Evolutionary conservation across 257 asterid genomes (phyloP).

Genomic region (Parsonsia alboflavescens): DNA sequence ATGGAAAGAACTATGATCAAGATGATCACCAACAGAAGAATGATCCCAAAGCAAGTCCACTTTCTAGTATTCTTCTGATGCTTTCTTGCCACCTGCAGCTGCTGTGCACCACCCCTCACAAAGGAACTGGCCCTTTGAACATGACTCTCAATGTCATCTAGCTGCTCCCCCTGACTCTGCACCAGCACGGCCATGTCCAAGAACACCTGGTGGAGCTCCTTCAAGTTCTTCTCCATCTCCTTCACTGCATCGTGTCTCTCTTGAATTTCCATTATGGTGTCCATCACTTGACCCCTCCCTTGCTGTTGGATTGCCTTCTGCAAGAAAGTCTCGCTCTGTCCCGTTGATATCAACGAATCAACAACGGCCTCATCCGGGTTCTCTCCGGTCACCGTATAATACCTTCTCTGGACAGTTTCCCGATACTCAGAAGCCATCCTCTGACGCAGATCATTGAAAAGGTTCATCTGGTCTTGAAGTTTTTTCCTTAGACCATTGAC

Average conservation of each 20-base stretch:
- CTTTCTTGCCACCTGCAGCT: slow-evolving; percentile 32
- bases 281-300: slow-evolving; percentile 47
- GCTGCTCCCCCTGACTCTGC: slow-evolving; percentile 33
- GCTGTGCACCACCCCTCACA: slow-evolving; percentile 31
- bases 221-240: slow-evolving; percentile 40
- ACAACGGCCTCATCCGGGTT: slow-evolving; percentile 31
- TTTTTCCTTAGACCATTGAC: slow-evolving; percentile 42
- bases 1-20: slow-evolving; percentile 38
- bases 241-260: slow-evolving; percentile 49
- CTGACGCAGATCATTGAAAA: slow-evolving; percentile 37
- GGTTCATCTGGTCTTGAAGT: slow-evolving; percentile 36
- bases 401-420: slow-evolving; percentile 40
- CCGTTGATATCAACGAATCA: slow-evolving; percentile 33
- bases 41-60: slow-evolving; percentile 39
- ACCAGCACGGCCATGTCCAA: slow-evolving; percentile 45
- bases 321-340: slow-evolving; percentile 39
- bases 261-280: slow-evolving; percentile 41
- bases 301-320: slow-evolving; percentile 48
- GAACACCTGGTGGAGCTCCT: slow-evolving; percentile 40
- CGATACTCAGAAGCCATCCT: slow-evolving; percentile 37
- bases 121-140: slow-evolving; percentile 42
- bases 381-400: slow-evolving; percentile 43
- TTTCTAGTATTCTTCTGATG: slow-evolving; percentile 43
- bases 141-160: slow-evolving; percentile 39
- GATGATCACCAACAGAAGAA: slow-evolving; percentile 32